phyloP scores from a whole-genome alignment of 768 basidiomycete genomes.

The Termitomyces sp. region DNA sequence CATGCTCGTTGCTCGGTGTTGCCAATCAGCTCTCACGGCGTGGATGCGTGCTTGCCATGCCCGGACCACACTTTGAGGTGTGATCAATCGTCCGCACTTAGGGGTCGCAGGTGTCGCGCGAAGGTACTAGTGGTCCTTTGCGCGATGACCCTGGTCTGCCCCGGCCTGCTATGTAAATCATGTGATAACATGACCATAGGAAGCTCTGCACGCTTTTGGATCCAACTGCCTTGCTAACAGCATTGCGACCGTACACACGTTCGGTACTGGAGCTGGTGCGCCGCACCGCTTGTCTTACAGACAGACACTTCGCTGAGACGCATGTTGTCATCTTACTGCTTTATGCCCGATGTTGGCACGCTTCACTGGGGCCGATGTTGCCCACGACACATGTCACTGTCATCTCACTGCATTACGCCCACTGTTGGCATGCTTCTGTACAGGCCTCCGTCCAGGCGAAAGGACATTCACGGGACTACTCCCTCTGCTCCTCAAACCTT shows the following conservation, averaged over 20 bases:
- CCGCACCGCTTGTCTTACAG: background rate
- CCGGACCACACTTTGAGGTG: background rate
- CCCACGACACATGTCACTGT: background rate
- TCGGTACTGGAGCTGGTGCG: background rate
- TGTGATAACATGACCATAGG: background rate
- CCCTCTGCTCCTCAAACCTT: background rate
- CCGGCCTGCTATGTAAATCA: background rate
- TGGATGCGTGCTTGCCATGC: slow-evolving; percentile 13
- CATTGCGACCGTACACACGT: background rate
- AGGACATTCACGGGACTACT: background rate
- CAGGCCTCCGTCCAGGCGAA: background rate
- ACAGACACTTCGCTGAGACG: no score
- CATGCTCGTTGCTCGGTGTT: background rate
- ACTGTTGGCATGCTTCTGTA: background rate
- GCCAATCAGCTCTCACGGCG: slow-evolving; percentile 13
- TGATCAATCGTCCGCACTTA: background rate
- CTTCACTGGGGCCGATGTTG: background rate
- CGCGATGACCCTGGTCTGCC: background rate
- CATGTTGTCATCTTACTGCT: no score
- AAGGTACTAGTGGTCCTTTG: background rate
- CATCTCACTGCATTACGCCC: background rate
- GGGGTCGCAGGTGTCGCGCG: background rate
- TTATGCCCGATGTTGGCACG: background rate
- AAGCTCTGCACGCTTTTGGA: background rate
- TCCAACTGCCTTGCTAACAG: no score